Percentiles rank a stretch among this genome's conserved stretches.
These are phyloP conservation scores for Flaveria linearis DNA, from an alignment of 129 eudicot genomes.

Conservation along the genomic window DNA sequence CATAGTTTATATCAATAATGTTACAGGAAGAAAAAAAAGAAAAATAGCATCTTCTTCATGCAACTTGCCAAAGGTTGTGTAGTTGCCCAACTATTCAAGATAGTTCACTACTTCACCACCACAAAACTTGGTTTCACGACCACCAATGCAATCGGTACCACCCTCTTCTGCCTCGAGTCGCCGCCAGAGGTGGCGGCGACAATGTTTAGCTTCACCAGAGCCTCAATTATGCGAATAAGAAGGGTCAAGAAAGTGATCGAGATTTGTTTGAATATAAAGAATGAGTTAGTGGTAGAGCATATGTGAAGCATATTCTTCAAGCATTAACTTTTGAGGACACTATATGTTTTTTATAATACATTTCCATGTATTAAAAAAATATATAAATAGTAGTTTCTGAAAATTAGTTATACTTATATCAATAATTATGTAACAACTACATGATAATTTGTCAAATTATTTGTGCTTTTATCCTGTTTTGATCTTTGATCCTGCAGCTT, in stretches of 20 bases:
- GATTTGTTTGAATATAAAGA: slow-evolving; percentile 33
- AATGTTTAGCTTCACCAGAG: slow-evolving; percentile 27
- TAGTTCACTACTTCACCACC: slow-evolving; percentile 29
- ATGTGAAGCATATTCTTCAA: slow-evolving; percentile 43
- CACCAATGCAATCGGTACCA: background rate
- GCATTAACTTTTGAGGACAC: slow-evolving; percentile 27
- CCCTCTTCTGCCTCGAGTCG: background rate
- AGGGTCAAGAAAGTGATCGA: slow-evolving; percentile 27
- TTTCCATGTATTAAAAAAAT: background rate
- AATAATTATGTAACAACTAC: too few relatives aligned
- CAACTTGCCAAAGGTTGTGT: slow-evolving; percentile 40
- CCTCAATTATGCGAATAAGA: slow-evolving; percentile 22
- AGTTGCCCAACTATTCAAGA: slow-evolving; percentile 38
- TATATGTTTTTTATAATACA: too few relatives aligned
- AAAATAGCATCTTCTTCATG: slow-evolving; percentile 23
- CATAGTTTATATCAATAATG: background rate
- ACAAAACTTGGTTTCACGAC: slow-evolving; percentile 13
- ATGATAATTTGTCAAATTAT: too few relatives aligned
- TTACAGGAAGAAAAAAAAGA: slow-evolving; percentile 10
- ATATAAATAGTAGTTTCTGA: background rate
- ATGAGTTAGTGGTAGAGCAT: slow-evolving; percentile 39
- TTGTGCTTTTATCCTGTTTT: too few relatives aligned
- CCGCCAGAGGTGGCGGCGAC: slow-evolving; percentile 31
- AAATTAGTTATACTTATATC: background rate
- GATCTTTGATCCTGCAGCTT: too few relatives aligned